Base-by-base conservation (phyloP, 495 filamentous ascomycete genomes). In the Neurospora sp. region DNA sequence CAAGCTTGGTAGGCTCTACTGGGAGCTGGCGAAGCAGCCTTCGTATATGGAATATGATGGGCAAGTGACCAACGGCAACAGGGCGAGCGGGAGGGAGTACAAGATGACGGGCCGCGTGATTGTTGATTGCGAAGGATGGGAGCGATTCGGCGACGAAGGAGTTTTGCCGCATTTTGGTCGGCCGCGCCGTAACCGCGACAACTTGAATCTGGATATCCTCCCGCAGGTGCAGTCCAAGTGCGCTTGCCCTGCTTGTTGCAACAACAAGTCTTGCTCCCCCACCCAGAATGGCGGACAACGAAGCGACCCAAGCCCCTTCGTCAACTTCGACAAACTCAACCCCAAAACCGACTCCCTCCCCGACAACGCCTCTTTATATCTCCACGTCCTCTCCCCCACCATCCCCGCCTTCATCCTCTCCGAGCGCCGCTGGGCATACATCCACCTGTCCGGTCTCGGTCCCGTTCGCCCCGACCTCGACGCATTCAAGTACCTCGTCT, bases 401-500 rank as follows among this genome's bases (percentile, higher is more conserved):
- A 76, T 84, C 69, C 76, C 79, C 3, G 83, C 80, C 0, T 84
- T 83, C 71, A 72, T 84, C 38, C 75, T 84, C 22, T 74, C 76
- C n/a, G 78, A 81, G 35, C 75, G 83, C 1, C 78, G 75, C 41
- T 84, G 83, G 83, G 82, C 66, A 5, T 38, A 46, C 37, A 74
- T 81, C 18, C 20, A 75, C 35, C 40, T 80, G 16, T 70, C 68
- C 1, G 46, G 31, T 9, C 78, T 81, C 66, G 38, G 69, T 38
- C 73, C 75, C 5, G 74, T 81, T 68, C 72, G 70, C 27, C 73
- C 75, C 0, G 78, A 80, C 71, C 72, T 69, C 10, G 75, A 78
- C 18, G 81, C 80, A 39, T 86, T 86, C 77, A 76, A 81, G 31
- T 75, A 74, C 11, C 77, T 87, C 3, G 80, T 85, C 11, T 76